phyloP scores from a whole-genome alignment of 2,329 filamentous ascomycete species.

The Colletotrichum magnum region DNA sequence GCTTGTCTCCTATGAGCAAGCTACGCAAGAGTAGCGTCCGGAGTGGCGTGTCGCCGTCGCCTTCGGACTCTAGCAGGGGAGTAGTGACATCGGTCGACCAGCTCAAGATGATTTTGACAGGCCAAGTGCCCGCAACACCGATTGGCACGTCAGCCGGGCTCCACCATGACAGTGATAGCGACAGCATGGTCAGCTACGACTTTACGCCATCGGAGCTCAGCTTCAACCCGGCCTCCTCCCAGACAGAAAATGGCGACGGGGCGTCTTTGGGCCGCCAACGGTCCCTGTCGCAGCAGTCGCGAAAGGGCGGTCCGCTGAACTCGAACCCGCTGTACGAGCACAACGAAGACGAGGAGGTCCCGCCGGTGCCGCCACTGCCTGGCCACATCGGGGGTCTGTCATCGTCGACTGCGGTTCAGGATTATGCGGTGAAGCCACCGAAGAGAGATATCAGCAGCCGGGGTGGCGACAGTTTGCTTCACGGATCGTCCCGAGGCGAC shows the following conservation, averaged over 20 bases:
- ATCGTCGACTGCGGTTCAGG: conserved; percentile 52
- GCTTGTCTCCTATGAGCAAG: conserved; percentile 55
- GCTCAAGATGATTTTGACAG: conserved; percentile 72
- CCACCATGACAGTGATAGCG: conserved; percentile 69
- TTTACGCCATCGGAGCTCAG: conserved; percentile 77
- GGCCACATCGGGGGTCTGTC: conserved; percentile 48
- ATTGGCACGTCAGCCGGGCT: conserved; percentile 54
- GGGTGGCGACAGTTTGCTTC: conserved; percentile 53
- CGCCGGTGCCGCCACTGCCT: conserved; percentile 71
- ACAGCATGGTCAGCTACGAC: conserved; percentile 81
- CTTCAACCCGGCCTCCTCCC: conserved; percentile 61
- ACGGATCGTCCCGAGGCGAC: conserved; percentile 33
- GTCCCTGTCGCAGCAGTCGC: conserved; percentile 51
- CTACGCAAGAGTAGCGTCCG: conserved; percentile 69
- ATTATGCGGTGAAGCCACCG: conserved; percentile 51
- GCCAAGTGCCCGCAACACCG: conserved; percentile 59
- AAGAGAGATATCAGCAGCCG: conserved; percentile 59
- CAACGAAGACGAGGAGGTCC: conserved; percentile 57
- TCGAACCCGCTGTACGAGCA: conserved; percentile 58
- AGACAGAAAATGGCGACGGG: conserved; percentile 46
- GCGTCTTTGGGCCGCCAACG: conserved; percentile 48
- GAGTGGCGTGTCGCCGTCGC: conserved; percentile 63
- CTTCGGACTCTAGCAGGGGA: conserved; percentile 60
- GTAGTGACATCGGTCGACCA: conserved; percentile 74
- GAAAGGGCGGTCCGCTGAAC: conserved; percentile 57